These are phyloP conservation scores for Biscutella laevigata DNA, from an alignment of 441 rosid species.

Conservation along the genomic window DNA sequence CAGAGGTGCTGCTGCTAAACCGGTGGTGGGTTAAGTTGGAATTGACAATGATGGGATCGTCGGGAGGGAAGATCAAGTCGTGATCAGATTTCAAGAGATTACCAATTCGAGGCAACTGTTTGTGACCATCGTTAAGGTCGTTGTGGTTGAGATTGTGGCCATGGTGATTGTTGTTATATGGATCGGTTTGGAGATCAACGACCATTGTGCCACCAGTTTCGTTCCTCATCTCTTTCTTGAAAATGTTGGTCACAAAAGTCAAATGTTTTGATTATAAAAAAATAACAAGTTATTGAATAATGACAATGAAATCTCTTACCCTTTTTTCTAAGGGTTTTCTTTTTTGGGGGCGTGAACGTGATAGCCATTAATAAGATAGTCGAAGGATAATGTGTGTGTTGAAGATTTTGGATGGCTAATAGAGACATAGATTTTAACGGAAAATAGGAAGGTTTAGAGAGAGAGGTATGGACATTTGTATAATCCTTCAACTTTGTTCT, in stretches of 20 bases:
- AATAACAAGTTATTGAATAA: background rate
- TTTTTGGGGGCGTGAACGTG: slow-evolving; percentile 7
- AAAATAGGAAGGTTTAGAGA: slow-evolving; percentile 14
- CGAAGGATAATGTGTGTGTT: slow-evolving; percentile 12
- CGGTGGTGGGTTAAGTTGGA: slow-evolving; percentile 25
- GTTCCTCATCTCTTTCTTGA: slow-evolving; percentile 26
- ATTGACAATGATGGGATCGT: slow-evolving; percentile 7
- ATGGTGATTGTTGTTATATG: slow-evolving; percentile 14
- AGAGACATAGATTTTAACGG: slow-evolving; percentile 15
- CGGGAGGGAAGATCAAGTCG: slow-evolving; percentile 23
- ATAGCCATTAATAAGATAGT: slow-evolving; percentile 18
- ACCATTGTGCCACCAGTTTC: slow-evolving; percentile 25
- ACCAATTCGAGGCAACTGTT: slow-evolving; percentile 36
- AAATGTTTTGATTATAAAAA: slow-evolving; percentile 8
- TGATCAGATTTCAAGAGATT: slow-evolving; percentile 36
- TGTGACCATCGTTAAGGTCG: slow-evolving; percentile 10
- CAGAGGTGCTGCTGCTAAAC: slow-evolving; percentile 38
- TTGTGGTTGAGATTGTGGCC: slow-evolving; percentile 1
- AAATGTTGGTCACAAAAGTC: slow-evolving; percentile 17
- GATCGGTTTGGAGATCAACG: slow-evolving; percentile 23
- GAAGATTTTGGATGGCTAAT: slow-evolving; percentile 17
- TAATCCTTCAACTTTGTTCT: too few species aligned
- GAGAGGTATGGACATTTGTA: too few species aligned
- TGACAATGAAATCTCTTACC: background rate
- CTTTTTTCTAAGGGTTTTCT: background rate